Conservation (phyloP, 164 flowering plant species). For the Vitis riparia region DNA sequence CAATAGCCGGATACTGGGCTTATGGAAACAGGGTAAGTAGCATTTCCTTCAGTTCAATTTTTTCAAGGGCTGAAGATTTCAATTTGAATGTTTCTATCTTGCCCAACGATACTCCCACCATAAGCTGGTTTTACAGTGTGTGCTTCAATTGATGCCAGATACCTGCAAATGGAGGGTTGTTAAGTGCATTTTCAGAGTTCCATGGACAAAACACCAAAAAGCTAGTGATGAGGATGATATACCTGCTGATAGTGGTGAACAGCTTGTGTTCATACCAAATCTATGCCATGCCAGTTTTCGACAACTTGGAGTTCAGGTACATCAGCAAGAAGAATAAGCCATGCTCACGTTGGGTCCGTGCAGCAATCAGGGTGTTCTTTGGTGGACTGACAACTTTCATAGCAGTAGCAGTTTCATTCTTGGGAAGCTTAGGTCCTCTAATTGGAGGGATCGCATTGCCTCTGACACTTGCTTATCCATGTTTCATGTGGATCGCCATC, state of each 20-base stretch:
- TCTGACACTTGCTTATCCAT: conserved; percentile 47
- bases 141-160: conserved; percentile 15
- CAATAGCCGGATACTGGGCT: conserved; percentile 34
- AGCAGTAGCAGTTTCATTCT: conserved; percentile 67
- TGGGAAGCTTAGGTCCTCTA: conserved; percentile 45
- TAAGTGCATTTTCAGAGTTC: conserved; percentile 24
- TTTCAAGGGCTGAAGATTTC: background rate
- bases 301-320: conserved; percentile 56
- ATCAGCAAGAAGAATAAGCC: conserved; percentile 36
- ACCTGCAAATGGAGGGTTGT: conserved; percentile 23
- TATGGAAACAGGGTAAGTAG: conserved; percentile 29
- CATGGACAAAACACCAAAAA: conserved; percentile 26
- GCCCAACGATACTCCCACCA: no score
- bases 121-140: background rate
- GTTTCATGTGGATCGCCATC: conserved; percentile 58
- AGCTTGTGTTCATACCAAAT: conserved; percentile 58
- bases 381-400: conserved; percentile 51
- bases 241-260: conserved; percentile 38
- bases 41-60: background rate
- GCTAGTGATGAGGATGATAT: conserved; percentile 13
- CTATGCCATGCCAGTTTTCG: conserved; percentile 74
- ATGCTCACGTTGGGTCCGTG: conserved; percentile 56
- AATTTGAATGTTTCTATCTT: no score
- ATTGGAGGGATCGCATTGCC: conserved; percentile 49
- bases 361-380: conserved; percentile 39